Conservation (phyloP, 495 filamentous ascomycete genomes). For the Penicillium dipodomyicola region DNA sequence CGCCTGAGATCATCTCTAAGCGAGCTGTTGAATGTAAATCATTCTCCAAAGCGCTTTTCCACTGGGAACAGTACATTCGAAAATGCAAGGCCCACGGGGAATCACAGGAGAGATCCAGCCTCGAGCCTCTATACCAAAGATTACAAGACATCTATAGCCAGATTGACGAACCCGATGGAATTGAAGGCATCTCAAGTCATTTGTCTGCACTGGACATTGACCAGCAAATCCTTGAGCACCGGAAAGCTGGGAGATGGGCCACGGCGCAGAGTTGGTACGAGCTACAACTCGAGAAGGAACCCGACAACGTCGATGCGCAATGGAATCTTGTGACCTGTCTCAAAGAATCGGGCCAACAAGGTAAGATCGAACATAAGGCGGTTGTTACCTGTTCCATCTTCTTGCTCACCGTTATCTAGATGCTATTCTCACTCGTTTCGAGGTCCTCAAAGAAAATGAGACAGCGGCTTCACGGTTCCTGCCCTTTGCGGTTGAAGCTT, state of each 20-base stretch:
- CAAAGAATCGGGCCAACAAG: conserved; percentile 88
- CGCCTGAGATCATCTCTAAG: conserved; percentile 78
- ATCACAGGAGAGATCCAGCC: conserved; percentile 36
- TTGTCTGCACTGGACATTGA: conserved; percentile 78
- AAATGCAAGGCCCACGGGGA: conserved; percentile 47
- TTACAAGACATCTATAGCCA: conserved; percentile 92
- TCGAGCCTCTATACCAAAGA: conserved; percentile 64
- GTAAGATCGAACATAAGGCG: conserved; percentile 35
- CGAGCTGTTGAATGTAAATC: conserved; percentile 90
- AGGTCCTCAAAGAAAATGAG: conserved; percentile 61
- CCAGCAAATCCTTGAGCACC: conserved; percentile 87
- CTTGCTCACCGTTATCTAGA: conserved; percentile 47
- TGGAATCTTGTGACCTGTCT: conserved; percentile 83
- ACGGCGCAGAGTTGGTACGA: conserved; percentile 98
- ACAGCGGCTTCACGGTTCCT: conserved; percentile 57
- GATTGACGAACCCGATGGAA: conserved; percentile 95
- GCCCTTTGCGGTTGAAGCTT: conserved; percentile 82
- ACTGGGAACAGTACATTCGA: conserved; percentile 89
- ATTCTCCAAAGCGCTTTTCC: conserved; percentile 85
- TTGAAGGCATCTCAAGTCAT: conserved; percentile 89
- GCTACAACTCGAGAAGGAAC: conserved; percentile 73
- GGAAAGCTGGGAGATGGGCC: conserved; percentile 94
- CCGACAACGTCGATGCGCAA: conserved; percentile 73
- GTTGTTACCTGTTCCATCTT: conserved; percentile 13
- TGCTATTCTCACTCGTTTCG: conserved; percentile 78